These are phyloP conservation scores for Starmerella cellae DNA, from an alignment of 805 yeast species.

Conservation along the genomic window DNA sequence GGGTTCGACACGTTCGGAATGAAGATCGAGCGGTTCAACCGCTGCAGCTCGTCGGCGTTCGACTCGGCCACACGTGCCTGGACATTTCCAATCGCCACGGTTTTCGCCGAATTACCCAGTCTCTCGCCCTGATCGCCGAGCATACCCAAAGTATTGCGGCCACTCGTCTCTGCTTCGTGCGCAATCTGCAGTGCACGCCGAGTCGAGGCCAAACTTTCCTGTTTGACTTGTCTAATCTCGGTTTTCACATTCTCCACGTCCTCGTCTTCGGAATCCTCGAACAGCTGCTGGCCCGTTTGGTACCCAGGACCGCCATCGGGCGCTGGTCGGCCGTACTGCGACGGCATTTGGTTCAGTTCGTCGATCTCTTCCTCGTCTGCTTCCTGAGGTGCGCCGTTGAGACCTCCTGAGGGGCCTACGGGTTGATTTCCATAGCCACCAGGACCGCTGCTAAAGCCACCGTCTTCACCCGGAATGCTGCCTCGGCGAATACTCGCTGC, in stretches of 20 bases:
- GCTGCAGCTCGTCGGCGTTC: constrained; percentile 64
- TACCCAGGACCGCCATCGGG: constrained; percentile 1
- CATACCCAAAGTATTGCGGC: constrained; percentile 75
- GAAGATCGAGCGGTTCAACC: constrained; percentile 68
- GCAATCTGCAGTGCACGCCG: constrained; percentile 67
- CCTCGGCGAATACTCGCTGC: too few relatives aligned
- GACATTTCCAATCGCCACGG: constrained; percentile 60
- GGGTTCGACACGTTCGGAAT: constrained; percentile 76
- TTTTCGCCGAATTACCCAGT: constrained; percentile 64
- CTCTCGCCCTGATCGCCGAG: constrained; percentile 89
- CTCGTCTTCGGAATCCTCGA: constrained; percentile 47
- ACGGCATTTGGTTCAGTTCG: constrained; percentile 19
- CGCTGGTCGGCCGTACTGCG: constrained; percentile 7
- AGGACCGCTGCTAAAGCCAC: neutral
- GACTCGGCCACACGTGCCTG: constrained; percentile 74
- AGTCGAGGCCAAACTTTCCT: constrained; percentile 73
- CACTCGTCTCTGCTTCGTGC: constrained; percentile 57
- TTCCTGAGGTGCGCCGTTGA: neutral
- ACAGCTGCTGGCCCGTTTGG: constrained; percentile 10
- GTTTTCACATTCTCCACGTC: constrained; percentile 79
- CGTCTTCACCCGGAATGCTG: neutral
- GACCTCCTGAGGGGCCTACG: neutral
- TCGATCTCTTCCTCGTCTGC: constrained; percentile 7
- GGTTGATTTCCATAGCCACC: neutral
- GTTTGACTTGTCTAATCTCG: constrained; percentile 70